Evolutionary conservation across 1,139 yeast genomes (phyloP).

Genomic region (Geotrichum histeridarum): DNA sequence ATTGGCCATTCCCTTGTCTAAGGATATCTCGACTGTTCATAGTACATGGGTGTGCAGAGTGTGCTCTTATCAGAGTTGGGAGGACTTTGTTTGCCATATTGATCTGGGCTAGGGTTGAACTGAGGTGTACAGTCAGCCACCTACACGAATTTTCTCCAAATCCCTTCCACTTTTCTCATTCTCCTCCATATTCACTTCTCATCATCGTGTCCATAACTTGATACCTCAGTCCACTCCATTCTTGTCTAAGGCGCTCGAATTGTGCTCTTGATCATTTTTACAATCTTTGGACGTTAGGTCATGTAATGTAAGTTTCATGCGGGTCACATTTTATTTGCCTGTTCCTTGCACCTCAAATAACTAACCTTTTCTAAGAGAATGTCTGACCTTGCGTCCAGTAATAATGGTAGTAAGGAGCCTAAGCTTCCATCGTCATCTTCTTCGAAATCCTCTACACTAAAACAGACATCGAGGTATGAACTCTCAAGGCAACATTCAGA

Average conservation of each 20-base stretch:
- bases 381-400: constrained; percentile 15
- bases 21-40: too few species aligned
- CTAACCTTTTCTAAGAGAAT: neutral
- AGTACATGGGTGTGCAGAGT: too few species aligned
- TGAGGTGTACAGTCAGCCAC: too few species aligned
- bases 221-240: too few species aligned
- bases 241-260: too few species aligned
- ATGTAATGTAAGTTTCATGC: constrained; percentile 1
- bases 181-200: neutral
- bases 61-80: too few species aligned
- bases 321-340: neutral
- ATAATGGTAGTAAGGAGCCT: neutral
- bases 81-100: too few species aligned
- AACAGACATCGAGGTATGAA: neutral
- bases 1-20: too few species aligned
- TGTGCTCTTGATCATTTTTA: too few species aligned
- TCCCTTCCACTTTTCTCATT: neutral
- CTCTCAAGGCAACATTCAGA: neutral
- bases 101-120: too few species aligned
- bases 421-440: neutral
- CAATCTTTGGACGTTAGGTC: constrained; percentile 7
- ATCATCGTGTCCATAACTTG: neutral
- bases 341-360: neutral
- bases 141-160: too few species aligned
- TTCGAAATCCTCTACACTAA: neutral